Evolutionary conservation across 768 basidiomycete genomes (phyloP).

Genomic region (Ramaria sp.): DNA sequence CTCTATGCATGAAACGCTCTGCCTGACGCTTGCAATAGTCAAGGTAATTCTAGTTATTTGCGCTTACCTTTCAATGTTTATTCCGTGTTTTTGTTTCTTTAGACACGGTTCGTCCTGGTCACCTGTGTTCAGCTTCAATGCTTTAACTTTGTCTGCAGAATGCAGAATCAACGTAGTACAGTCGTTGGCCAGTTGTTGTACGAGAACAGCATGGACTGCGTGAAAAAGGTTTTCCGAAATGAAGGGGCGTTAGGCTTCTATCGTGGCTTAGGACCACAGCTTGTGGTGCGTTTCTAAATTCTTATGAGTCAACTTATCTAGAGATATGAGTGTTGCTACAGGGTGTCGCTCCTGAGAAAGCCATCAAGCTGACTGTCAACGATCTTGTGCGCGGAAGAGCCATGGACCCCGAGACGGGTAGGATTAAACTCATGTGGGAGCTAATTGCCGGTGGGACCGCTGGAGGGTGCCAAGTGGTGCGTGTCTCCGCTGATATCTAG

Average conservation of each 20-base stretch:
- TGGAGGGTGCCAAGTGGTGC: slow-evolving; percentile 95
- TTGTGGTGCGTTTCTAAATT: slow-evolving; percentile 47
- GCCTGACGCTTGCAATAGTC: background rate
- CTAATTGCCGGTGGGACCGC: slow-evolving; percentile 84
- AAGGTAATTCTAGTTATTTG: slow-evolving; percentile 2
- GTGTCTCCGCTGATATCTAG: slow-evolving; percentile 23
- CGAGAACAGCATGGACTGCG: slow-evolving; percentile 93
- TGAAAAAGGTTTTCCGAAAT: slow-evolving; percentile 85
- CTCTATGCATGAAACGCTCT: background rate
- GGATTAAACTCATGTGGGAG: slow-evolving; percentile 89
- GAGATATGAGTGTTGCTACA: slow-evolving; percentile 20
- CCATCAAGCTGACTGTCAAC: slow-evolving; percentile 96
- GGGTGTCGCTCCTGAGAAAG: slow-evolving; percentile 96
- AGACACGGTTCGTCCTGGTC: slow-evolving; percentile 54
- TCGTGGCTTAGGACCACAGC: slow-evolving; percentile 88
- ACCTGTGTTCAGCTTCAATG: background rate
- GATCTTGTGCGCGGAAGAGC: slow-evolving; percentile 75
- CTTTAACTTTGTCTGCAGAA: slow-evolving; percentile 32
- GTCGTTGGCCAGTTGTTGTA: slow-evolving; percentile 96
- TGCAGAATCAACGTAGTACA: slow-evolving; percentile 96
- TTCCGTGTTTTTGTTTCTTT: background rate
- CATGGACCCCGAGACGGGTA: slow-evolving; percentile 92
- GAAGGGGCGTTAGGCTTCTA: slow-evolving; percentile 96
- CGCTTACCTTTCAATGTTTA: background rate
- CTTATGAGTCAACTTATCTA: background rate